Percentiles rank a stretch among this genome's conserved stretches.
Evolutionary conservation across 352 stramenopile species (phyloP).

Genomic region (Pythium chondricola): DNA sequence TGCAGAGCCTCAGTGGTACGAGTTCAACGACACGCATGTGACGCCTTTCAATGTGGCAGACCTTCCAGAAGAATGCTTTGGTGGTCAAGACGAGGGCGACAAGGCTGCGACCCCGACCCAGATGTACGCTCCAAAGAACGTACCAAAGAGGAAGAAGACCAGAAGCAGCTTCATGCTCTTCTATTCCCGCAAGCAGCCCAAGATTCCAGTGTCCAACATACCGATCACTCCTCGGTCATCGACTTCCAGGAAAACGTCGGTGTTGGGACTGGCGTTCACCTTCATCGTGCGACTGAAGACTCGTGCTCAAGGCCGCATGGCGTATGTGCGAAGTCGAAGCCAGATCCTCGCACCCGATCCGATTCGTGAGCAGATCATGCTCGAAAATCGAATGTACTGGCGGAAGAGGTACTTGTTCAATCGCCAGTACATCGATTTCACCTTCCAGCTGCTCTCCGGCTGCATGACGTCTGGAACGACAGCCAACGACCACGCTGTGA

Average conservation of each 20-base stretch:
- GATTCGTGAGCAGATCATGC: conserved; percentile 71
- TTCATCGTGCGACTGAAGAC: conserved; percentile 20
- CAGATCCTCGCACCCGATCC: conserved; percentile 57
- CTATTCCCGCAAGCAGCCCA: conserved; percentile 55
- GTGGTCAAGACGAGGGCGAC: conserved; percentile 19
- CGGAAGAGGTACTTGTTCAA: conserved; percentile 83
- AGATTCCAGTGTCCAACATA: conserved; percentile 19
- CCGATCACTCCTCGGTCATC: conserved; percentile 11
- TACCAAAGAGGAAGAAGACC: conserved; percentile 57
- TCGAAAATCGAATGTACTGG: conserved; percentile 84
- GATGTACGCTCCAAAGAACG: background rate
- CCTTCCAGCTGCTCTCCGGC: conserved; percentile 60
- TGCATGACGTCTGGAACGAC: conserved; percentile 37
- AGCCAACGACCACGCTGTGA: conserved; percentile 13
- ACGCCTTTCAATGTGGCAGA: conserved; percentile 62
- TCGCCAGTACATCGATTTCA: conserved; percentile 68
- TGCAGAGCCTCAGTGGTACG: conserved; percentile 50
- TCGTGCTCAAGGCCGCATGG: conserved; percentile 22
- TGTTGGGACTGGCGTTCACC: conserved; percentile 13
- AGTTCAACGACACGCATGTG: conserved; percentile 87
- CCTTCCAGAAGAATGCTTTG: conserved; percentile 71
- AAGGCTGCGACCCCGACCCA: background rate
- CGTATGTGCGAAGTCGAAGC: conserved; percentile 36
- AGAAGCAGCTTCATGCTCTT: conserved; percentile 87
- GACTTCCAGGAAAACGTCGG: conserved; percentile 14